These are phyloP conservation scores for Iberis pinnata DNA, from an alignment of 345 rosid species.

Conservation along the genomic window DNA sequence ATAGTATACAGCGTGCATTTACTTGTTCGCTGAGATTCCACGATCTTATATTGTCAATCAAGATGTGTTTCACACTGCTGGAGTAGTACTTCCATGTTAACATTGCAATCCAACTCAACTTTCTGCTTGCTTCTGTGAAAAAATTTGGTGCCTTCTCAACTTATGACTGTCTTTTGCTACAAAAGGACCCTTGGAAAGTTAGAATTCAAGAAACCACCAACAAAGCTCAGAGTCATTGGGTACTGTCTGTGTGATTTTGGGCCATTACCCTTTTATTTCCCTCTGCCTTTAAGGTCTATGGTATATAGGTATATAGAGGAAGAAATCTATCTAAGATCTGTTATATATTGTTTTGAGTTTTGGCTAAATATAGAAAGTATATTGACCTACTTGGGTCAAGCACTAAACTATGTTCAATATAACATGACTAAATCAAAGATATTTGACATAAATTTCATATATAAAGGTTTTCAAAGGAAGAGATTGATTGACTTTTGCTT, in stretches of 20 bases:
- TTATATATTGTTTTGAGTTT: not conserved
- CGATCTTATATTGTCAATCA: not conserved
- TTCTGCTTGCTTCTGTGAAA: slow-evolving; percentile 1
- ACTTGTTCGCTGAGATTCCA: slow-evolving; percentile 11
- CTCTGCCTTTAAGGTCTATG: not conserved
- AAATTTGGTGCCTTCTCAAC: not conserved
- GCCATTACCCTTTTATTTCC: not conserved
- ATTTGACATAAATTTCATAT: too few species aligned
- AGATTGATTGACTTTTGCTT: too few species aligned
- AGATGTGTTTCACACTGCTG: not conserved
- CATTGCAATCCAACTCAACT: not conserved
- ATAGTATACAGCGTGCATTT: not conserved
- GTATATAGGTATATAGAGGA: not conserved
- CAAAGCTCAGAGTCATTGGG: slow-evolving; percentile 1
- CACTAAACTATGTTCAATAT: slow-evolving; percentile 5
- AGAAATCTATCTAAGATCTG: not conserved
- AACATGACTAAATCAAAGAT: slow-evolving; percentile 41
- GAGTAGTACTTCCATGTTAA: slow-evolving; percentile 1
- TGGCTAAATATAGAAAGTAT: not conserved
- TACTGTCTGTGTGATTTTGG: slow-evolving; percentile 3
- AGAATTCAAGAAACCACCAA: not conserved
- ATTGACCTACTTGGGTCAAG: not conserved
- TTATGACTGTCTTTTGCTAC: not conserved
- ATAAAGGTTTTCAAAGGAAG: too few species aligned
- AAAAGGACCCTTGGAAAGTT: not conserved